Percentiles rank a stretch among this genome's conserved stretches.
Evolutionary conservation across 176 grass and related monocot species (phyloP).

Genomic region (Bromus sterilis): DNA sequence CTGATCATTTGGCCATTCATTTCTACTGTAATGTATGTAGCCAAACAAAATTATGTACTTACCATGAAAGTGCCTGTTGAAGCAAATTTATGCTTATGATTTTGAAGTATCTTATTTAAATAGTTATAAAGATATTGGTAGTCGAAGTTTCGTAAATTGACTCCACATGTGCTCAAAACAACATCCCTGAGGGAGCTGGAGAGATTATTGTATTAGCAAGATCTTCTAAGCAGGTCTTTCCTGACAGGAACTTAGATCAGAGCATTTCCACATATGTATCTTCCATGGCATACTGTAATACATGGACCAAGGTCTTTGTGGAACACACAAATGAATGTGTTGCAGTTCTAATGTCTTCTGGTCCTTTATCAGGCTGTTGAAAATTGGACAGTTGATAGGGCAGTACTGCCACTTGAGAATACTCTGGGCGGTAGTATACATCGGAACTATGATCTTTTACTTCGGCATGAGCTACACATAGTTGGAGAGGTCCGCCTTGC

Average conservation of each 20-base stretch:
- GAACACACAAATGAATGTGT: not conserved
- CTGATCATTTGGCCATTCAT: not conserved
- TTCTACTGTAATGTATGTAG: not conserved
- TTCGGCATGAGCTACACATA: conserved; percentile 77
- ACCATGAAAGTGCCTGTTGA: not conserved
- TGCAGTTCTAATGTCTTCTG: conserved; percentile 1
- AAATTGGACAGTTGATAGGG: conserved; percentile 57
- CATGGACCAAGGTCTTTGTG: not conserved
- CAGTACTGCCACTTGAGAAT: conserved; percentile 85
- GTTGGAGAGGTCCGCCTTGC: conserved; percentile 71
- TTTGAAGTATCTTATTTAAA: not conserved
- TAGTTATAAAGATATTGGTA: not conserved
- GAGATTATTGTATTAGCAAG: not conserved
- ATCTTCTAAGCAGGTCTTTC: not conserved
- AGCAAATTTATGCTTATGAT: not conserved
- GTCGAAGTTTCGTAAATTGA: not conserved
- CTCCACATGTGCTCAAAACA: not conserved
- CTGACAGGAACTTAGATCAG: not conserved
- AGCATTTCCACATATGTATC: not conserved
- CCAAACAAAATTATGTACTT: not conserved
- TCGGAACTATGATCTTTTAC: conserved; percentile 89
- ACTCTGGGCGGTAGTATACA: conserved; percentile 82
- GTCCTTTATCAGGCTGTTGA: conserved; percentile 61
- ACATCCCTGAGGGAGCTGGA: not conserved
- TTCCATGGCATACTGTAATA: not conserved